Conservation (phyloP, 192 early-diverging fungal genomes). For the Dissophora globulifera region DNA sequence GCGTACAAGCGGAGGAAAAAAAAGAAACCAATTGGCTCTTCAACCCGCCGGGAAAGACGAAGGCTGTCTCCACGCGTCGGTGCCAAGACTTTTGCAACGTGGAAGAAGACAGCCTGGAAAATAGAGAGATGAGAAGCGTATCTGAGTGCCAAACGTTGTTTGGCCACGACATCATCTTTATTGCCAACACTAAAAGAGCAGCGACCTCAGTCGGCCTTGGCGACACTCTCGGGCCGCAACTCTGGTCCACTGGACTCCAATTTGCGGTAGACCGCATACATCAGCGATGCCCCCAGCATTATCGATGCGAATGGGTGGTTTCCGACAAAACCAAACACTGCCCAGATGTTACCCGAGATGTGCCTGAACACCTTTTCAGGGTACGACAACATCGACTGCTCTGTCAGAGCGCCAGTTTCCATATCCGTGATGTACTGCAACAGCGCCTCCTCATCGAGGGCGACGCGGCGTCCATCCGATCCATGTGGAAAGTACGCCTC, state of each 20-base stretch:
- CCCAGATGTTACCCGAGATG: conserved; percentile 11
- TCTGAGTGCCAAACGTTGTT: too few species aligned
- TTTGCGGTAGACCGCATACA: conserved; percentile 26
- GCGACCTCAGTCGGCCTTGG: conserved; percentile 25
- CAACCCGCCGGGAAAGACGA: too few species aligned
- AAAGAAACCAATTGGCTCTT: too few species aligned
- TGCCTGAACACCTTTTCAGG: conserved; percentile 16
- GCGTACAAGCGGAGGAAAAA: too few species aligned
- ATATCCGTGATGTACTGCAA: conserved; percentile 30
- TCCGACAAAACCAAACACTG: conserved; percentile 6
- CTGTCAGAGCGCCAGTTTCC: conserved; percentile 20
- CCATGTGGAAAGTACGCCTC: conserved; percentile 27
- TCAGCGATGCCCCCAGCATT: background rate
- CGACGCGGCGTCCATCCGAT: conserved; percentile 38
- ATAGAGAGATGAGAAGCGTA: too few species aligned
- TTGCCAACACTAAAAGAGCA: too few species aligned
- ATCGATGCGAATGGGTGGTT: conserved; percentile 28
- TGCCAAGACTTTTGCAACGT: too few species aligned
- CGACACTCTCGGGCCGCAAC: conserved; percentile 11
- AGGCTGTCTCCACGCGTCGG: too few species aligned
- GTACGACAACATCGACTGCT: conserved; percentile 30
- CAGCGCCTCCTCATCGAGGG: conserved; percentile 19
- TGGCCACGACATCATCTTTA: too few species aligned
- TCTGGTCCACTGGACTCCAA: conserved; percentile 11
- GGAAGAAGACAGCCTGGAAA: too few species aligned